Evolutionary conservation across 495 filamentous ascomycete species (phyloP).

Genomic region (Aspergillus hancockii): DNA sequence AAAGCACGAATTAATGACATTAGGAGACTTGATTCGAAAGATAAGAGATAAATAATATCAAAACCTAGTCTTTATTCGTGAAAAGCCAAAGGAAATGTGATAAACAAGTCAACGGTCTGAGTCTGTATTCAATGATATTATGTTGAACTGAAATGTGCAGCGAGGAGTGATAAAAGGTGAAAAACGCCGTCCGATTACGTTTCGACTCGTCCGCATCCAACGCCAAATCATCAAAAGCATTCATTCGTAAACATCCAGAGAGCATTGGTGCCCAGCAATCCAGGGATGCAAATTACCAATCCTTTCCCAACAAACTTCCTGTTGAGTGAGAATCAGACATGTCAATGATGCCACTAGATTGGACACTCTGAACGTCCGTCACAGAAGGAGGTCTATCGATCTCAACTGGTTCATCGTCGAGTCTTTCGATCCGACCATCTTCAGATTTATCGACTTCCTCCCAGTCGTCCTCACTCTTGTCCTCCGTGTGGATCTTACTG

Average conservation of each 20-base stretch:
- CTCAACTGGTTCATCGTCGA: conserved; percentile 33
- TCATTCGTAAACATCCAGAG: not conserved
- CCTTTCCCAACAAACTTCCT: conserved; percentile 25
- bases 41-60: not conserved
- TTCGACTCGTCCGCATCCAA: not conserved
- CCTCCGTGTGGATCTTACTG: conserved; percentile 14
- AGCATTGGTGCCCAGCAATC: not conserved
- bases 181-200: not conserved
- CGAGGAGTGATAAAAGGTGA: not conserved
- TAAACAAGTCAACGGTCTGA: too few relatives aligned
- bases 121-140: not conserved
- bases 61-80: not conserved
- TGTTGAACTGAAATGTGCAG: not conserved
- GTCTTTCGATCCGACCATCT: conserved; percentile 23
- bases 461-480: conserved; percentile 39
- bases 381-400: conserved; percentile 28
- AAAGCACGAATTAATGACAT: too few relatives aligned
- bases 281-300: conserved; percentile 12
- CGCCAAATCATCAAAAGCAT: conserved; percentile 1
- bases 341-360: conserved; percentile 32
- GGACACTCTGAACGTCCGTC: conserved; percentile 33
- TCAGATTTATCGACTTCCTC: conserved; percentile 36
- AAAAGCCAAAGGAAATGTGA: not conserved
- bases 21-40: not conserved
- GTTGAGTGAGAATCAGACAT: conserved; percentile 24